Evolutionary conservation across 164 flowering plant genomes (phyloP).

Genomic region (Cinnamomum micranthum): DNA sequence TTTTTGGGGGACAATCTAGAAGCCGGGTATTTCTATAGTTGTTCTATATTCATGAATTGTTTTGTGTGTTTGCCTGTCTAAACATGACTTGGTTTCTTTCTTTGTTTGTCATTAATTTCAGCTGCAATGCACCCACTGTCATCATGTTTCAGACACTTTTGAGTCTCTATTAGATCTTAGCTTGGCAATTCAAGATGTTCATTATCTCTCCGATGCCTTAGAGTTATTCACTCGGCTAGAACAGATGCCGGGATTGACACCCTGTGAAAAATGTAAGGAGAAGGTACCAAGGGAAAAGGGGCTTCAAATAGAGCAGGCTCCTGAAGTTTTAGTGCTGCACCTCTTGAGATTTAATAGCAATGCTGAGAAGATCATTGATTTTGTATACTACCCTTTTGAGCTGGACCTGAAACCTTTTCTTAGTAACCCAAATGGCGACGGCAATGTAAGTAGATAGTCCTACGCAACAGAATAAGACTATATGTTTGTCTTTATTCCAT

Average conservation of each 20-base stretch:
- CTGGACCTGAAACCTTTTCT: constrained; percentile 69
- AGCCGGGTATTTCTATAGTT: constrained; percentile 51
- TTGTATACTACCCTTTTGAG: constrained; percentile 64
- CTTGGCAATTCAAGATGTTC: constrained; percentile 75
- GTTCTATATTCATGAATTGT: background rate
- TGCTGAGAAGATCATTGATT: constrained; percentile 62
- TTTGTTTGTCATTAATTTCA: constrained; percentile 22
- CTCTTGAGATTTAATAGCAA: constrained; percentile 83
- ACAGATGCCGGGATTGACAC: constrained; percentile 59
- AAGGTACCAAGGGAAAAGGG: constrained; percentile 66
- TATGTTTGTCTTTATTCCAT: background rate
- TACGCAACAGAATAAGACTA: background rate
- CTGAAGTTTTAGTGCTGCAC: constrained; percentile 68
- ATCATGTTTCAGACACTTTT: constrained; percentile 60
- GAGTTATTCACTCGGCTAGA: constrained; percentile 78
- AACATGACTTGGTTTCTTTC: background rate
- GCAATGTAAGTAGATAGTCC: constrained; percentile 38
- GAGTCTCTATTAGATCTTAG: constrained; percentile 77
- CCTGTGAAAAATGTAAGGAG: constrained; percentile 68
- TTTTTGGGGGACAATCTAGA: constrained; percentile 81
- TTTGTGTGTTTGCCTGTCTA: too few relatives aligned
- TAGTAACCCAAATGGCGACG: constrained; percentile 16
- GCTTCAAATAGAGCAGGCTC: constrained; percentile 56
- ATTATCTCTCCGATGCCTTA: constrained; percentile 54
- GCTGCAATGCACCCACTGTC: constrained; percentile 78